A percentile compares a stretch with the other conserved stretches of the same genome.
phyloP scores from a whole-genome alignment of 176 grass and related monocot species.

The Bolboschoenus planiculmis region DNA sequence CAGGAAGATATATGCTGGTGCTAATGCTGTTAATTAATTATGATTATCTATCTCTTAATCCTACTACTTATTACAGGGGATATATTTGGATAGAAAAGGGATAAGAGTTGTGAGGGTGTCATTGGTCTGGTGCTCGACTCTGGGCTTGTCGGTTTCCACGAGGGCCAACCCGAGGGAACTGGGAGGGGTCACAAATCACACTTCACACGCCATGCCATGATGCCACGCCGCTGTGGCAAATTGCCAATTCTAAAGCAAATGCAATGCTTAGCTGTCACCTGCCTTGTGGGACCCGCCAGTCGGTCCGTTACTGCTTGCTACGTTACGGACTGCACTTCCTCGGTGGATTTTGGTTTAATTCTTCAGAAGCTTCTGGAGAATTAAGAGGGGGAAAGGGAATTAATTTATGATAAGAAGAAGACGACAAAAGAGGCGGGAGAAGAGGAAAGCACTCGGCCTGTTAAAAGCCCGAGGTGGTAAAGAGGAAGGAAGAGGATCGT shows the following conservation, averaged over 20 bases:
- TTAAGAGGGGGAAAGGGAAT: neutral
- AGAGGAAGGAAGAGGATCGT: neutral
- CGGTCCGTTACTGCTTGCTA: neutral
- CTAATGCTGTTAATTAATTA: neutral
- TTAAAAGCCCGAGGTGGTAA: neutral
- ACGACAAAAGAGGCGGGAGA: neutral
- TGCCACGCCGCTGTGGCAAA: too few relatives aligned
- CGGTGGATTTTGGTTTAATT: neutral
- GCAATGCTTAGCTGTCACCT: neutral
- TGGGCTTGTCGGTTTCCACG: constrained; percentile 9
- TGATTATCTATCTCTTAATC: neutral
- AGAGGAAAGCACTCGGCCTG: neutral
- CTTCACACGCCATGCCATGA: neutral
- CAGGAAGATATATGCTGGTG: neutral
- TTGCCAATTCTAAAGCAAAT: too few relatives aligned
- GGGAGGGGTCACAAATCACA: neutral
- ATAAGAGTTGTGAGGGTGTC: constrained; percentile 26
- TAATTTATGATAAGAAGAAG: neutral
- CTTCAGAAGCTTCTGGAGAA: neutral
- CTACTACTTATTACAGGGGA: constrained; percentile 11
- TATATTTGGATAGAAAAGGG: constrained; percentile 28
- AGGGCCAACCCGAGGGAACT: too few relatives aligned
- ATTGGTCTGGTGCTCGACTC: too few relatives aligned
- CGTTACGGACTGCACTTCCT: neutral
- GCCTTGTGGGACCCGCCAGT: neutral